Evolutionary conservation across 345 rosid species (phyloP).

Genomic region (Hypericum androsaemum): DNA sequence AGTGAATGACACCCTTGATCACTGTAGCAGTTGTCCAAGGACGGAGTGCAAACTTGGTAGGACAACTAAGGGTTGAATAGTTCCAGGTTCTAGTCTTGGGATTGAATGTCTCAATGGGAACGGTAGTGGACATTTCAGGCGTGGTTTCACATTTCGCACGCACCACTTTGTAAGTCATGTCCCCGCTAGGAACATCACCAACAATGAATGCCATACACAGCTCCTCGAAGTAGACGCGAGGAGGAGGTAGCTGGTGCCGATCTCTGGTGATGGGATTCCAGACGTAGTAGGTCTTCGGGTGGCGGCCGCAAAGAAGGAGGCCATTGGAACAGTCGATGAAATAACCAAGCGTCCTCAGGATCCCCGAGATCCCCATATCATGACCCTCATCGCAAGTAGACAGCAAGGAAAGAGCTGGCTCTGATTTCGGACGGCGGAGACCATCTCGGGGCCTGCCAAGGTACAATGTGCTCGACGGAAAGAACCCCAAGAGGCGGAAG

Average conservation of each 20-base stretch:
- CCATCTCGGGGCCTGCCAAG: conserved; percentile 35
- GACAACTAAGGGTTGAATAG: conserved; percentile 37
- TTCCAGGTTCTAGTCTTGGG: conserved; percentile 49
- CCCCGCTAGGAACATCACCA: conserved; percentile 30
- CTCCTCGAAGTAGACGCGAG: conserved; percentile 41
- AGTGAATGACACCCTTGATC: conserved; percentile 36
- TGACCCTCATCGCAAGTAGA: conserved; percentile 49
- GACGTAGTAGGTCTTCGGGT: conserved; percentile 51
- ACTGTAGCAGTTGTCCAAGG: conserved; percentile 48
- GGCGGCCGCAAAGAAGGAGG: conserved; percentile 56
- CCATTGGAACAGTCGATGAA: conserved; percentile 56
- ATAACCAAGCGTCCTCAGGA: conserved; percentile 43
- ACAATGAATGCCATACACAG: conserved; percentile 50
- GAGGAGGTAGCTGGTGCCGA: conserved; percentile 36
- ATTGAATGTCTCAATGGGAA: conserved; percentile 39
- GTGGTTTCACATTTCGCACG: conserved; percentile 46
- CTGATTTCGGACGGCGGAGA: conserved; percentile 34
- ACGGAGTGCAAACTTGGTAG: conserved; percentile 29
- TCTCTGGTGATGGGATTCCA: conserved; percentile 37
- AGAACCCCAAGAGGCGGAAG: conserved; percentile 46
- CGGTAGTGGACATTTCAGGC: conserved; percentile 18
- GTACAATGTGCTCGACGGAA: conserved; percentile 37
- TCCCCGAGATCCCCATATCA: conserved; percentile 37
- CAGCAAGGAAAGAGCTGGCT: conserved; percentile 41
- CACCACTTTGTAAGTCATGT: conserved; percentile 37